Base-by-base conservation (phyloP, 2,329 filamentous ascomycete species). In the Pleomassaria siparia region DNA sequence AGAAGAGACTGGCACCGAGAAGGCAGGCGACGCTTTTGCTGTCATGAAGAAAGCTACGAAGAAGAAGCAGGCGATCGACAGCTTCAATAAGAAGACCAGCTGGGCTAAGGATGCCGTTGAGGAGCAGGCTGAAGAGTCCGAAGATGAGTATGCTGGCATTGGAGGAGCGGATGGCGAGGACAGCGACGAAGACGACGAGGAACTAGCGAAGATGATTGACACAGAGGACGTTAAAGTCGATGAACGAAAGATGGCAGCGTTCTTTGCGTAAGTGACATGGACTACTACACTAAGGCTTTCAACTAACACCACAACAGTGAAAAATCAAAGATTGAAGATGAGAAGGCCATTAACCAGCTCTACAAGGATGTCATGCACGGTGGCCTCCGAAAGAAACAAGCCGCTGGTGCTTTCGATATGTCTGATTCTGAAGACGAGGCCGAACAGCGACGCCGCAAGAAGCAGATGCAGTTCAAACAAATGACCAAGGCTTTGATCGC, bases 61-160 rank as follows among this genome's bases (percentile, higher is more conserved):
- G 61, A 80, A 81, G 59, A 81, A 82, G 59, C 60, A 56, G 28
- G 61, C 54, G 2, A 49, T 58, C 2, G 76, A 79, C 43, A 73
- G 74, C 5, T 95, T 91, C 59, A 82, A 96, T 72, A 89, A 87
- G 71, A 91, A 90, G 71, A 91, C 87, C 68, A 95, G 89, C 73
- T 86, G 88, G 65, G 92, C 91, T 0, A 91, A 85, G 62, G 85
- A 87, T 20, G 60, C 96, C 80, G 80, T 99, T 29, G 83, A 97
- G 56, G 94, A 96, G 57, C 91, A 95, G 66, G 92, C 94, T 51
- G 89, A 96, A 61, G 94, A 99, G 72, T 99, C 94, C 0, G 95
- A 99, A 66, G 94, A 99, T 67, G 94, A 99, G 70, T 99, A 97
- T 68, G 92, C 91, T 30, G 94, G 94, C 4, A 78, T 99, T 9